phyloP scores from a whole-genome alignment of 192 early-diverging fungal species.

The Coemansia sp. region DNA sequence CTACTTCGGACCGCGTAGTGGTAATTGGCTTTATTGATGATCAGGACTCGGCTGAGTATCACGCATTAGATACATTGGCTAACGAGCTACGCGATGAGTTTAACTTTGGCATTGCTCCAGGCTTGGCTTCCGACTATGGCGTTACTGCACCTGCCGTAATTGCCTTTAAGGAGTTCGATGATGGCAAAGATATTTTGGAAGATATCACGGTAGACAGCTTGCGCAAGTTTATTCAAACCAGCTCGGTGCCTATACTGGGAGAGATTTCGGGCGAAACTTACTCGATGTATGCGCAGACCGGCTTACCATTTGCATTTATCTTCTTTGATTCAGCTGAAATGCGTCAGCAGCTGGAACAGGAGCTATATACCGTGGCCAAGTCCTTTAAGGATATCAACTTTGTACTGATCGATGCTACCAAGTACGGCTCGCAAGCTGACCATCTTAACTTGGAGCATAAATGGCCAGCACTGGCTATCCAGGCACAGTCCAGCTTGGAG shows the following conservation, averaged over 20 bases:
- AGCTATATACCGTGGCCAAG: slow-evolving; percentile 74
- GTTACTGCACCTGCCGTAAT: slow-evolving; percentile 66
- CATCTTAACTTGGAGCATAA: slow-evolving; percentile 85
- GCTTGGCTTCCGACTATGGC: slow-evolving; percentile 58
- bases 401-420: slow-evolving; percentile 85
- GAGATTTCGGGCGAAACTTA: slow-evolving; percentile 92
- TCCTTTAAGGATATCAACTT: slow-evolving; percentile 85
- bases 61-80: slow-evolving; percentile 66
- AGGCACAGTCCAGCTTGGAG: slow-evolving; percentile 65
- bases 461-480: slow-evolving; percentile 94
- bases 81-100: slow-evolving; percentile 82
- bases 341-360: slow-evolving; percentile 55
- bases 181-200: slow-evolving; percentile 73
- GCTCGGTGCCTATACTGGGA: slow-evolving; percentile 84
- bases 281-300: slow-evolving; percentile 76
- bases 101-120: slow-evolving; percentile 76
- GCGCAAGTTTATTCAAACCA: slow-evolving; percentile 68
- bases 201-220: slow-evolving; percentile 59
- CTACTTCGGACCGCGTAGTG: slow-evolving; percentile 83
- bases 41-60: slow-evolving; percentile 62
- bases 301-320: slow-evolving; percentile 86
- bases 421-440: slow-evolving; percentile 83
- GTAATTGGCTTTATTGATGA: slow-evolving; percentile 78
- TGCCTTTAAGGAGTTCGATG: slow-evolving; percentile 90
- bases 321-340: slow-evolving; percentile 74